These are phyloP conservation scores for Dothidotthia symphoricarpi DNA, from an alignment of 2,329 filamentous ascomycete genomes.

Conservation along the genomic window DNA sequence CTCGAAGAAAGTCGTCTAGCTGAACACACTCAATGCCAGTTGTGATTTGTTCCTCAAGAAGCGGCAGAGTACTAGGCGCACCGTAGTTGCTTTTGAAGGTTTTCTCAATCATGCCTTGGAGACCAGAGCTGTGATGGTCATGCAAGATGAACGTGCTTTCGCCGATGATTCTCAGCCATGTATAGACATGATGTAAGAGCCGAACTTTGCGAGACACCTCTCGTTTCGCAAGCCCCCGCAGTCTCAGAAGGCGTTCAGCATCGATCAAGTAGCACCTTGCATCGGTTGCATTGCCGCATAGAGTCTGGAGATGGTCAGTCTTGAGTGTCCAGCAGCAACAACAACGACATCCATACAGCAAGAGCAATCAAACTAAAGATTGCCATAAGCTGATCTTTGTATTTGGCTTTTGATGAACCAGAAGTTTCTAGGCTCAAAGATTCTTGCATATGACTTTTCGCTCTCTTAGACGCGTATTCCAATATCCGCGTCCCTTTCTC, in stretches of 20 bases:
- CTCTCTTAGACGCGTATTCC: conserved; percentile 7
- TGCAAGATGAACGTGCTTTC: conserved; percentile 37
- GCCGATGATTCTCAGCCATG: conserved; percentile 17
- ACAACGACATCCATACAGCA: conserved; percentile 10
- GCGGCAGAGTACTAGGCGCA: no score
- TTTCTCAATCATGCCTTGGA: conserved; percentile 9
- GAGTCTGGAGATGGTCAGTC: conserved; percentile 7
- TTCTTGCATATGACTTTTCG: conserved; percentile 16
- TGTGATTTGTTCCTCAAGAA: conserved; percentile 1
- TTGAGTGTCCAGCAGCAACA: background rate
- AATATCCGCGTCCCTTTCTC: conserved; percentile 5
- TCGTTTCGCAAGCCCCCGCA: conserved; percentile 40
- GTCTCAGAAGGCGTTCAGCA: conserved; percentile 46
- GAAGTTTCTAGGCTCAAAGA: conserved; percentile 11
- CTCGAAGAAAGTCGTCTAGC: conserved; percentile 44
- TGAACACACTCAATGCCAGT: conserved; percentile 27
- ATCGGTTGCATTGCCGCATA: conserved; percentile 27
- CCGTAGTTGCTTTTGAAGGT: conserved; percentile 1
- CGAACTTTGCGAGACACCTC: conserved; percentile 45
- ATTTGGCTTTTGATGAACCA: conserved; percentile 13
- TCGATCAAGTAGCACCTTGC: conserved; percentile 43
- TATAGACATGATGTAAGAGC: conserved; percentile 42
- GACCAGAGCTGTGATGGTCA: conserved; percentile 8
- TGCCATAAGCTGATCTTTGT: conserved; percentile 20
- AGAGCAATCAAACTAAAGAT: conserved; percentile 15